A percentile compares a stretch with the other conserved stretches of the same genome.
Evolutionary conservation across 2,329 filamentous ascomycete genomes (phyloP).

Genomic region (Colletotrichum paranaense): DNA sequence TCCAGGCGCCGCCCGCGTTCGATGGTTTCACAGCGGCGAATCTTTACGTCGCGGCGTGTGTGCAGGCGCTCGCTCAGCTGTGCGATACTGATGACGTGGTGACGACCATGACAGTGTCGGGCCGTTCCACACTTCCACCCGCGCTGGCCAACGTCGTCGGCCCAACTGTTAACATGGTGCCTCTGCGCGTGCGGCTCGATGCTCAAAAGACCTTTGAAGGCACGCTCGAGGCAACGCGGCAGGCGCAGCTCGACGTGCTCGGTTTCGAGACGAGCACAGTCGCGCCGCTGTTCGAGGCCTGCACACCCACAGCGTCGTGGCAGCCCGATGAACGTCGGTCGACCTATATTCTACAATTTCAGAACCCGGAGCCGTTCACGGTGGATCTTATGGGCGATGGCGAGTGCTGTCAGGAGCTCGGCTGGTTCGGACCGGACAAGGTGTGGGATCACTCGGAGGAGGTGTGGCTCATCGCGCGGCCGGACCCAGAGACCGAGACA

Average conservation of each 20-base stretch:
- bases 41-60: background rate
- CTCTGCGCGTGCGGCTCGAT: slow-evolving; percentile 50
- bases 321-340: background rate
- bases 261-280: background rate
- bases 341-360: background rate
- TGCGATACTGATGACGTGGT: background rate
- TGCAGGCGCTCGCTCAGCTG: background rate
- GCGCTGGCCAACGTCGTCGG: slow-evolving; percentile 42
- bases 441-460: background rate
- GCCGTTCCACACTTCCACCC: background rate
- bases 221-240: background rate
- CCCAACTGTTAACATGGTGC: slow-evolving; percentile 54
- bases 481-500: background rate
- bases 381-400: background rate
- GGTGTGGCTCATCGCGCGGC: background rate
- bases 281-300: background rate
- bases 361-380: background rate
- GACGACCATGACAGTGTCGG: background rate
- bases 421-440: background rate
- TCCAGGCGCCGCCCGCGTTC: background rate
- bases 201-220: background rate
- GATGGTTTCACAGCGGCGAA: background rate
- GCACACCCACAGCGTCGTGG: background rate
- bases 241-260: background rate
- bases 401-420: background rate